Evolutionary conservation across 352 stramenopile species (phyloP).

Genomic region (Phytophthora aleatoria): DNA sequence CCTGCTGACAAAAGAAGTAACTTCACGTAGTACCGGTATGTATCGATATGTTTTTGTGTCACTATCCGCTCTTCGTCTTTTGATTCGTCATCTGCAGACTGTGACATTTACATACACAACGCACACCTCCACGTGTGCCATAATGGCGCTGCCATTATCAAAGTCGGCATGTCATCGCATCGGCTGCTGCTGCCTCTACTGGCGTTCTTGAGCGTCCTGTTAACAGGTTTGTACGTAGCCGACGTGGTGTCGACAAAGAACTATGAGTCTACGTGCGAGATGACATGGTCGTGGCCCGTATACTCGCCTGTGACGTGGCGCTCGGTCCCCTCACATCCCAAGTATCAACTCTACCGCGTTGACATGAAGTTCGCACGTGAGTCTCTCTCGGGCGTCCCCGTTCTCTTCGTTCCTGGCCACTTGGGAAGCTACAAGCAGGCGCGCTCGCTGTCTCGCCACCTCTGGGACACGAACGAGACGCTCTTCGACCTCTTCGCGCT

Average conservation of each 20-base stretch:
- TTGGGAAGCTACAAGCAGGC: slow-evolving; percentile 88
- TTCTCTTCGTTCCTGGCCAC: slow-evolving; percentile 86
- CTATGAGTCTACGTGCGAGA: slow-evolving; percentile 62
- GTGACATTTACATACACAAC: background rate
- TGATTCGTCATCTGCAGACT: background rate
- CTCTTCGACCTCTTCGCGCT: slow-evolving; percentile 84
- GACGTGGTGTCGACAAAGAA: slow-evolving; percentile 45
- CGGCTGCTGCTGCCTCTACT: slow-evolving; percentile 57
- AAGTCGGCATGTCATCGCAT: slow-evolving; percentile 18
- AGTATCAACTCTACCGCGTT: slow-evolving; percentile 71
- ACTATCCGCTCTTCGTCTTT: slow-evolving; percentile 46
- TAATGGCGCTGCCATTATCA: background rate
- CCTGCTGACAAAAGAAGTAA: no score
- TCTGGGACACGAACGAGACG: slow-evolving; percentile 57
- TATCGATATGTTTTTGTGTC: background rate
- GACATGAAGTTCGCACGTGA: slow-evolving; percentile 64
- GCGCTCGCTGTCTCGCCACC: slow-evolving; percentile 73
- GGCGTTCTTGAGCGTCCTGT: slow-evolving; percentile 51
- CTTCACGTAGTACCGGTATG: no score
- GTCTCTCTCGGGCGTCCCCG: slow-evolving; percentile 63
- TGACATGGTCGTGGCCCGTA: slow-evolving; percentile 88
- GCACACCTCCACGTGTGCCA: background rate
- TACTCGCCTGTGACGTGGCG: slow-evolving; percentile 66
- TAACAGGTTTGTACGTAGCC: slow-evolving; percentile 47
- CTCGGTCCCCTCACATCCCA: slow-evolving; percentile 41